Evolutionary conservation across 2,329 filamentous ascomycete species (phyloP).

Genomic region (Scedosporium boydii): DNA sequence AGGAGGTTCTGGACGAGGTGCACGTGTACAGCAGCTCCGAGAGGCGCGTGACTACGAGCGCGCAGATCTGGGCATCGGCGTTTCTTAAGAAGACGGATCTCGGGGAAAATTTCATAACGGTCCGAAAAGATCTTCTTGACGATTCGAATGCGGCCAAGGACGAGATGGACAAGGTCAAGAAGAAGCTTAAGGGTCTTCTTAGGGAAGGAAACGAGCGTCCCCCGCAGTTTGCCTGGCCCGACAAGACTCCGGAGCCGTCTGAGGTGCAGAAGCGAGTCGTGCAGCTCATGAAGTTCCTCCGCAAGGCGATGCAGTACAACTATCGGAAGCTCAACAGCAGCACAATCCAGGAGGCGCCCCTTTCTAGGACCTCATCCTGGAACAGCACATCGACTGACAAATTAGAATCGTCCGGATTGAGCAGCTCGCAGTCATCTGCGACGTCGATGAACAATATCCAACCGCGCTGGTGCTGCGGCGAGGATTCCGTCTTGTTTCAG

Average conservation of each 20-base stretch:
- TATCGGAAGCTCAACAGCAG: constrained; percentile 68
- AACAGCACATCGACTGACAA: not conserved
- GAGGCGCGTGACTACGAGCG: constrained; percentile 85
- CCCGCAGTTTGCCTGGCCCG: constrained; percentile 95
- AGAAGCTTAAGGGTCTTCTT: constrained; percentile 89
- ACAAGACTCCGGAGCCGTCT: constrained; percentile 87
- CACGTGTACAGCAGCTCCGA: constrained; percentile 95
- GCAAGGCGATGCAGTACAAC: constrained; percentile 89
- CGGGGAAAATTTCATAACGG: constrained; percentile 73
- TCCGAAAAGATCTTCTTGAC: constrained; percentile 89
- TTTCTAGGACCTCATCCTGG: constrained; percentile 39
- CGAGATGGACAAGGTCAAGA: constrained; percentile 99
- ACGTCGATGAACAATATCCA: constrained; percentile 56
- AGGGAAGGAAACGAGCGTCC: constrained; percentile 90
- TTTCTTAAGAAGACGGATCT: constrained; percentile 85
- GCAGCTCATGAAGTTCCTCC: constrained; percentile 95
- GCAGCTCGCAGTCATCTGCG: constrained; percentile 27
- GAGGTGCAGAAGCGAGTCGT: constrained; percentile 88
- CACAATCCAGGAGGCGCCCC: constrained; percentile 48
- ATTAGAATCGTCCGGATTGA: not conserved
- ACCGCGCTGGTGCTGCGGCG: constrained; percentile 87
- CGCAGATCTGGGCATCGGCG: constrained; percentile 87
- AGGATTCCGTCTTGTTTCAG: constrained; percentile 88
- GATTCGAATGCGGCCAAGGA: constrained; percentile 98
- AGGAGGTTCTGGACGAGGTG: constrained; percentile 84